phyloP scores from a whole-genome alignment of 805 yeast species.

The Starmerella khaoyaiensis region DNA sequence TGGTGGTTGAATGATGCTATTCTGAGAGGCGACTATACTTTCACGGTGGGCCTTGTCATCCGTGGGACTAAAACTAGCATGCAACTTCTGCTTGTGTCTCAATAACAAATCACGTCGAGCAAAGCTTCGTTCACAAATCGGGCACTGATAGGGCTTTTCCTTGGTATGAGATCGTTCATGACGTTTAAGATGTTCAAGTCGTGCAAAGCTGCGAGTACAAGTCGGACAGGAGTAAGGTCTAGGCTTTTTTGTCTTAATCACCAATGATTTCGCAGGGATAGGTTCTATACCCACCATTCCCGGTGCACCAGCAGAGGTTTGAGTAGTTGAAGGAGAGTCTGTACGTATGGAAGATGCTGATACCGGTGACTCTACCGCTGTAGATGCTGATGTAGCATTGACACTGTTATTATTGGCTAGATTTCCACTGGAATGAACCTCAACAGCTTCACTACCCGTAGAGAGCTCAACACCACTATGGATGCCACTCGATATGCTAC shows the following conservation, averaged over 20 bases:
- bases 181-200: constrained; percentile 85
- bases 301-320: constrained; percentile 13
- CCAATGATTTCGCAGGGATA: constrained; percentile 72
- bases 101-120: constrained; percentile 64
- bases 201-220: constrained; percentile 91
- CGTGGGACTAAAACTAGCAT: constrained; percentile 31
- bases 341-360: no score
- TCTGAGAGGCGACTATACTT: no score
- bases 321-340: no score
- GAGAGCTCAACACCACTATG: no score
- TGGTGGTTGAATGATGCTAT: no score
- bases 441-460: no score
- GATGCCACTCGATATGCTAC: no score
- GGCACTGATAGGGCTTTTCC: constrained; percentile 92
- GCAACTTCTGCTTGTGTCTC: constrained; percentile 90
- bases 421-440: no score
- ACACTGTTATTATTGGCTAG: no score
- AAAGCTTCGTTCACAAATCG: constrained; percentile 90
- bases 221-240: constrained; percentile 82
- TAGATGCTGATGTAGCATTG: no score
- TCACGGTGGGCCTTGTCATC: constrained; percentile 6
- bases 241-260: constrained; percentile 82
- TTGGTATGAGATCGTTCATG: constrained; percentile 92
- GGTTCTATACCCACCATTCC: constrained; percentile 36
- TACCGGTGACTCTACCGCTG: no score